These are phyloP conservation scores for Lentinula boryana DNA, from an alignment of 768 basidiomycete genomes.

Conservation along the genomic window DNA sequence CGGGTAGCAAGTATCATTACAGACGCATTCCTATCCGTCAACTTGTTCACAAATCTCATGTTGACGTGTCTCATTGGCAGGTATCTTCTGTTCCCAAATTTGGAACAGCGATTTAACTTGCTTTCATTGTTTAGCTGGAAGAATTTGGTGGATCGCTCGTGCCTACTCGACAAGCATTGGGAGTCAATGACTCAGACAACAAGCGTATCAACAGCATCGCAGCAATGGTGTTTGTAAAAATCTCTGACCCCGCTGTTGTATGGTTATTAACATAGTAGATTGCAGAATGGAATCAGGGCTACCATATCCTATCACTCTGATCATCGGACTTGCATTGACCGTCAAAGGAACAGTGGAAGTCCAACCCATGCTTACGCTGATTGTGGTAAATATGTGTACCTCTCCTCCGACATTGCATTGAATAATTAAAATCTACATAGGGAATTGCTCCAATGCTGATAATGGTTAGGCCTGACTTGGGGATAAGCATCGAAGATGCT, in stretches of 20 bases:
- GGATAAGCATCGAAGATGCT: neutral
- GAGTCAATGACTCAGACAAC: neutral
- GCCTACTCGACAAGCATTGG: neutral
- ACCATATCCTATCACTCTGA: neutral
- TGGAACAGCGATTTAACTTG: neutral
- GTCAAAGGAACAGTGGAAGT: neutral
- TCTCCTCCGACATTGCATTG: too few relatives aligned
- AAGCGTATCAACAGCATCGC: neutral
- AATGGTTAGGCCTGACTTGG: neutral
- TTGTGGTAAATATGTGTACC: neutral
- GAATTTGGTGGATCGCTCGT: neutral
- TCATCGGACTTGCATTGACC: neutral
- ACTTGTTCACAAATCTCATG: neutral
- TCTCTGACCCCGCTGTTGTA: neutral
- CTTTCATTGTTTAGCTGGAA: neutral
- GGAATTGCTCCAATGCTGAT: neutral
- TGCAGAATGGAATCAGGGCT: neutral
- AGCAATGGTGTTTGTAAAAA: neutral
- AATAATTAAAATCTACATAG: neutral
- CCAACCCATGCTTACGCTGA: neutral
- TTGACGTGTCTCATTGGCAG: neutral
- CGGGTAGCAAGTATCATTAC: neutral
- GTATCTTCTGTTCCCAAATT: neutral
- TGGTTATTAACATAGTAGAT: neutral
- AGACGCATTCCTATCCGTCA: neutral